These are phyloP conservation scores for Xylaria multiplex DNA, from an alignment of 2,329 filamentous ascomycete species.

Conservation along the genomic window DNA sequence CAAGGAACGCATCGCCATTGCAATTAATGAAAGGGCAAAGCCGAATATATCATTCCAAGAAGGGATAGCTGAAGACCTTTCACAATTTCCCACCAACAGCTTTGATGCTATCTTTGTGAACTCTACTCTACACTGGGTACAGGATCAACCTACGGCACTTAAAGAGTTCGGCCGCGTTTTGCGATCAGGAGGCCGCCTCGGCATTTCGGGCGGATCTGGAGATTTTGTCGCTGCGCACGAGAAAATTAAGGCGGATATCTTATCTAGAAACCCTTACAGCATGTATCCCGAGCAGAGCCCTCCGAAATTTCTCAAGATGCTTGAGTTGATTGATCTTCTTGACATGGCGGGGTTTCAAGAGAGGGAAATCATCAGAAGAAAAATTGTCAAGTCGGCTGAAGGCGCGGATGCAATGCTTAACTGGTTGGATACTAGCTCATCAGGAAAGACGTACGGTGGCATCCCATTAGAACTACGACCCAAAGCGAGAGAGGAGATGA, in stretches of 20 bases:
- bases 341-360: slow-evolving; percentile 38
- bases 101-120: slow-evolving; percentile 45
- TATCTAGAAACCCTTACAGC: slow-evolving; percentile 42
- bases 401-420: slow-evolving; percentile 45
- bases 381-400: slow-evolving; percentile 41
- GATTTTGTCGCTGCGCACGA: slow-evolving; percentile 40
- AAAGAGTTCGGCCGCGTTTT: slow-evolving; percentile 43
- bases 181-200: slow-evolving; percentile 39
- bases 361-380: slow-evolving; percentile 41
- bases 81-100: slow-evolving; percentile 36
- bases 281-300: slow-evolving; percentile 40
- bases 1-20: slow-evolving; percentile 43
- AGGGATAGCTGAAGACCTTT: slow-evolving; percentile 45
- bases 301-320: slow-evolving; percentile 43
- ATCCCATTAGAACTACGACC: slow-evolving; percentile 46
- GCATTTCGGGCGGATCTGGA: slow-evolving; percentile 38
- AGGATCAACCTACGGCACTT: slow-evolving; percentile 41
- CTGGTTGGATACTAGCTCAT: slow-evolving; percentile 49
- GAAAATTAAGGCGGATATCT: slow-evolving; percentile 42
- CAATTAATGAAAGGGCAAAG: slow-evolving; percentile 9
- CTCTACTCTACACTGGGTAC: slow-evolving; percentile 47
- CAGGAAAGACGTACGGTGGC: slow-evolving; percentile 48
- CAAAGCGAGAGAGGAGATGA: slow-evolving; percentile 46
- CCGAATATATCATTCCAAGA: slow-evolving; percentile 39
- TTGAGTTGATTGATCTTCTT: slow-evolving; percentile 40